These are phyloP conservation scores for Aspergillus transmontanensis DNA, from an alignment of 2,329 filamentous ascomycete species.

Conservation along the genomic window DNA sequence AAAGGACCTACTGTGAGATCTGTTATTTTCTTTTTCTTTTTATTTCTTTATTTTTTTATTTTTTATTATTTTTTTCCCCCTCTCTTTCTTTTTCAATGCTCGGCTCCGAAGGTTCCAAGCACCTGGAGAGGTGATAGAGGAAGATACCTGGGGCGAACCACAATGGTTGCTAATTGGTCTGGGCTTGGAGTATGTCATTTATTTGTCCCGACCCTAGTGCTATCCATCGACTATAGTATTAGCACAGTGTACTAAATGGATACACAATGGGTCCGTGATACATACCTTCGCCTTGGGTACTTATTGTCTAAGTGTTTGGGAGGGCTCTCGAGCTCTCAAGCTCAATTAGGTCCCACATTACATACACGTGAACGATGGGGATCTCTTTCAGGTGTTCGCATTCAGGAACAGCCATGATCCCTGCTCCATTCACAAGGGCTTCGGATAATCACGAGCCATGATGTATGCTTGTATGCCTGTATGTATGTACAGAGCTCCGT, in stretches of 20 bases:
- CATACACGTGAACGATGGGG: constrained; percentile 17
- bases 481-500: not conserved
- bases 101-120: not conserved
- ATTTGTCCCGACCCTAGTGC: not conserved
- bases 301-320: not conserved
- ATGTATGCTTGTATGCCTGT: not conserved
- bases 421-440: not conserved
- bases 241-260: constrained; percentile 1
- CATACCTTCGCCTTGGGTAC: not conserved
- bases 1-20: constrained; percentile 1
- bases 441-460: not conserved
- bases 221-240: not conserved
- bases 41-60: not conserved
- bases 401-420: not conserved
- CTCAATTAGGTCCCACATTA: constrained; percentile 8
- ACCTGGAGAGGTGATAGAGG: not conserved
- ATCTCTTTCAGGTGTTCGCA: not conserved
- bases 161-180: constrained; percentile 20
- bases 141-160: not conserved
- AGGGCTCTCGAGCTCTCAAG: constrained; percentile 1
- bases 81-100: not conserved
- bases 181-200: constrained; percentile 1
- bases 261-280: not conserved
- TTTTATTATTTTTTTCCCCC: not conserved
- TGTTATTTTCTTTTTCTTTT: not conserved